phyloP scores from a whole-genome alignment of 257 asterid genomes.

The Solanum pimpinellifolium region DNA sequence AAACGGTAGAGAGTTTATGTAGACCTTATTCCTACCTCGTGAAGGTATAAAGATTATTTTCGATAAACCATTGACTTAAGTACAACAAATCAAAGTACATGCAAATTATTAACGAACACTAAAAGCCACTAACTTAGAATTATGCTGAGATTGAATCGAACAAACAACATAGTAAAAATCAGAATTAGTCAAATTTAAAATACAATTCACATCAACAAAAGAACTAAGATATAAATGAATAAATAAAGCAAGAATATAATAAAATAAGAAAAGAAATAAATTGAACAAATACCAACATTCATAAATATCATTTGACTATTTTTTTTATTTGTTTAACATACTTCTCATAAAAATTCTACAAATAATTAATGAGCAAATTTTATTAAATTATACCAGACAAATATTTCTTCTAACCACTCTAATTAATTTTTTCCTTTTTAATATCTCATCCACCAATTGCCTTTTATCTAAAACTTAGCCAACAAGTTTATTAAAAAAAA shows the following conservation, averaged over 20 bases:
- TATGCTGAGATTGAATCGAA: background rate
- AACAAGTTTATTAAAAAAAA: background rate
- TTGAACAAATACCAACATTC: background rate
- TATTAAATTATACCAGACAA: background rate
- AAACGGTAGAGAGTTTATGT: fast-evolving
- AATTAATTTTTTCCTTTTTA: background rate
- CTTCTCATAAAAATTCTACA: background rate
- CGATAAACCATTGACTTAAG: fast-evolving
- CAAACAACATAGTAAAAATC: background rate
- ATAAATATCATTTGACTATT: background rate
- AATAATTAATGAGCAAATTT: background rate
- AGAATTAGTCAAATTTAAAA: no score
- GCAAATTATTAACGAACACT: background rate
- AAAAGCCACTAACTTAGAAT: background rate
- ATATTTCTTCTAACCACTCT: background rate
- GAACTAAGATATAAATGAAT: fast-evolving
- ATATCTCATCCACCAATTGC: background rate
- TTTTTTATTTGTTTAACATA: background rate
- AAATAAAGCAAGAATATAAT: background rate
- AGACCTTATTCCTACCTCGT: background rate
- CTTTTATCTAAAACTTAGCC: background rate
- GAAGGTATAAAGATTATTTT: background rate
- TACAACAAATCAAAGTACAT: background rate
- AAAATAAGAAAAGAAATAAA: background rate
- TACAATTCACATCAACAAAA: background rate